A percentile compares a stretch with the other conserved stretches of the same genome.
Conservation (phyloP, 1,284 basidiomycete species). For the Pholiota adiposa region DNA sequence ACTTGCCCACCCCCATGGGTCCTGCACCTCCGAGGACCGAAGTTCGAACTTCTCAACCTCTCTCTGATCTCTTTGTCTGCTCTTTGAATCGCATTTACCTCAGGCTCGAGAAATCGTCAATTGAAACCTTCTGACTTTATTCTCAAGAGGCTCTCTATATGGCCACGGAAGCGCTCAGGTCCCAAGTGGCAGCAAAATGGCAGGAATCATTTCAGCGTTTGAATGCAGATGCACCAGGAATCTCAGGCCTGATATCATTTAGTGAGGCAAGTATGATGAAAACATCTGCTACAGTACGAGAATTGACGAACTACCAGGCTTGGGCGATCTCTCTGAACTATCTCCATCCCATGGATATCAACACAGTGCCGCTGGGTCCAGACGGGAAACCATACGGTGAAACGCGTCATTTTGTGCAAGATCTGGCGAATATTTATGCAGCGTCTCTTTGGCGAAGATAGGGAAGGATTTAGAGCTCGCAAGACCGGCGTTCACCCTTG, state of each 20-base stretch:
- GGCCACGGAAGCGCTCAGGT: constrained; percentile 58
- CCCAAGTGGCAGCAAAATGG: constrained; percentile 74
- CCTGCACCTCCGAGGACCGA: no score
- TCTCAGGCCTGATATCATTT: constrained; percentile 66
- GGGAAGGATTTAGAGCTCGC: constrained; percentile 53
- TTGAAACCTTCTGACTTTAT: no score
- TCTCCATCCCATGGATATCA: constrained; percentile 60
- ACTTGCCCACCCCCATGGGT: no score
- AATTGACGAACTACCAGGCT: constrained; percentile 46
- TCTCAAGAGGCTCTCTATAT: constrained; percentile 28
- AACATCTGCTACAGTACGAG: neutral
- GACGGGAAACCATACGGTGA: constrained; percentile 25
- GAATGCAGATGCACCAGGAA: constrained; percentile 65
- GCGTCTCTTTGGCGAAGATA: constrained; percentile 30
- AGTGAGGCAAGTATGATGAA: constrained; percentile 50
- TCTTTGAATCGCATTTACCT: no score
- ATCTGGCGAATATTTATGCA: neutral
- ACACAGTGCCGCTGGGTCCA: constrained; percentile 26
- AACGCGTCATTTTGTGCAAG: neutral
- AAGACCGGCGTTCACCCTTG: constrained; percentile 54
- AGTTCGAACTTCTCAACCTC: no score
- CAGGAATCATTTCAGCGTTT: constrained; percentile 68
- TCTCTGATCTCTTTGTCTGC: no score
- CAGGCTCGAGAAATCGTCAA: no score
- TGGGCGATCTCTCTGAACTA: constrained; percentile 64